These are phyloP conservation scores for Pseudozyma sp. DNA, from an alignment of 1,284 basidiomycete genomes.

Conservation along the genomic window DNA sequence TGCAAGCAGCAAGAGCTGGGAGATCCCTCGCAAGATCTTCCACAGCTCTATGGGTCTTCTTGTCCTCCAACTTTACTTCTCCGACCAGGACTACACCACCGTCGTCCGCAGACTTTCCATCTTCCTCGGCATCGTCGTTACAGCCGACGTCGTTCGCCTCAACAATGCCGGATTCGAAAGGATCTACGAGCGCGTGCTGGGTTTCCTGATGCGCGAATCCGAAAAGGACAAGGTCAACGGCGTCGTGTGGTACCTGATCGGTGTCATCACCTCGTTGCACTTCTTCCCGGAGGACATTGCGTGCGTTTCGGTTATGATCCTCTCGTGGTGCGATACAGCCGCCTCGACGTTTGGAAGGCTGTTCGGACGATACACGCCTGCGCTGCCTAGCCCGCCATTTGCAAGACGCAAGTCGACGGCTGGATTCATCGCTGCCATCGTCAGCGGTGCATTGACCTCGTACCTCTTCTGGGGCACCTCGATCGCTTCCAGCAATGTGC, in stretches of 20 bases:
- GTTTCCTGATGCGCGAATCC: slow-evolving; percentile 91
- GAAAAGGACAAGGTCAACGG: slow-evolving; percentile 78
- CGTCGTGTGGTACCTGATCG: slow-evolving; percentile 94
- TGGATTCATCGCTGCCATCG: slow-evolving; percentile 85
- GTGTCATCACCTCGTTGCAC: slow-evolving; percentile 83
- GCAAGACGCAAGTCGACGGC: slow-evolving; percentile 87
- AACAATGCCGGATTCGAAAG: slow-evolving; percentile 77
- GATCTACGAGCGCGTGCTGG: slow-evolving; percentile 81
- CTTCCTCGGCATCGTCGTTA: slow-evolving; percentile 78
- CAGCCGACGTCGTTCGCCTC: slow-evolving; percentile 83
- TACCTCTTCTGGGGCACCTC: slow-evolving; percentile 79
- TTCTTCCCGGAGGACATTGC: slow-evolving; percentile 70
- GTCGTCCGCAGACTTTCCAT: slow-evolving; percentile 78
- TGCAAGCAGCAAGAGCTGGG: slow-evolving; percentile 69
- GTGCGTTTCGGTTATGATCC: slow-evolving; percentile 68
- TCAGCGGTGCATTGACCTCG: slow-evolving; percentile 81
- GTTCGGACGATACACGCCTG: slow-evolving; percentile 81
- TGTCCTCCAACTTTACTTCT: slow-evolving; percentile 78
- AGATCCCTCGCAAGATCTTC: slow-evolving; percentile 89
- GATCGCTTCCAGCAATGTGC: slow-evolving; percentile 54
- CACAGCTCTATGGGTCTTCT: slow-evolving; percentile 93
- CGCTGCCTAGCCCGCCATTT: slow-evolving; percentile 80
- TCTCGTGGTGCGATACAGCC: slow-evolving; percentile 96
- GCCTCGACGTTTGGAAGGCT: slow-evolving; percentile 92
- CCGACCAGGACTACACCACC: slow-evolving; percentile 70